Evolutionary conservation across 768 basidiomycete species (phyloP).

Genomic region (Leccinellum rugosiceps): DNA sequence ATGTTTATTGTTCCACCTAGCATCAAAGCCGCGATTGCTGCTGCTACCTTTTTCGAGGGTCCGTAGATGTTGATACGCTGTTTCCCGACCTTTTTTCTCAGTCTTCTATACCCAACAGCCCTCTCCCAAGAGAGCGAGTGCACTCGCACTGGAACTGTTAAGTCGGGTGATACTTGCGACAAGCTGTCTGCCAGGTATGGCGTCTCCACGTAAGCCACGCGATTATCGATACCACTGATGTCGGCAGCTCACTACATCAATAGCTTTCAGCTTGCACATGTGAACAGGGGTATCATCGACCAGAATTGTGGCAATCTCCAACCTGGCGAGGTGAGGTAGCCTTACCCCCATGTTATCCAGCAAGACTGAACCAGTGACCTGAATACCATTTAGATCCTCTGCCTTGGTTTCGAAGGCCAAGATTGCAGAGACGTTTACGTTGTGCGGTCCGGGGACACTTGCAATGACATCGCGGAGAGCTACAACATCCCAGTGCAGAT

Average conservation of each 20-base stretch:
- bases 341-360: neutral
- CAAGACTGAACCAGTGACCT: neutral
- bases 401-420: constrained; percentile 50
- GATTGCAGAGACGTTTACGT: constrained; percentile 52
- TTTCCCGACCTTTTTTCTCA: neutral
- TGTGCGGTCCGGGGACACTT: constrained; percentile 49
- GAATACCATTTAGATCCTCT: constrained; percentile 36
- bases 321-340: constrained; percentile 42
- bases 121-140: constrained; percentile 39
- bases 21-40: constrained; percentile 9
- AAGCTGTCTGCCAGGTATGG: constrained; percentile 59
- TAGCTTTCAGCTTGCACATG: constrained; percentile 58
- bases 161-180: constrained; percentile 57
- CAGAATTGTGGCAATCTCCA: constrained; percentile 54
- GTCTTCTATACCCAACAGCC: constrained; percentile 34
- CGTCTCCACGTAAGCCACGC: constrained; percentile 57
- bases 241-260: neutral
- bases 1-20: constrained; percentile 20
- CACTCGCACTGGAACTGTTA: constrained; percentile 55
- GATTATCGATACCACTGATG: neutral
- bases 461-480: constrained; percentile 38
- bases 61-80: neutral
- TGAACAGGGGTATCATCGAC: constrained; percentile 44
- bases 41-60: constrained; percentile 15
- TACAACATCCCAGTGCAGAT: constrained; percentile 42